Base-by-base conservation (phyloP, 1,284 basidiomycete species). In the Amylostereum areolatum region DNA sequence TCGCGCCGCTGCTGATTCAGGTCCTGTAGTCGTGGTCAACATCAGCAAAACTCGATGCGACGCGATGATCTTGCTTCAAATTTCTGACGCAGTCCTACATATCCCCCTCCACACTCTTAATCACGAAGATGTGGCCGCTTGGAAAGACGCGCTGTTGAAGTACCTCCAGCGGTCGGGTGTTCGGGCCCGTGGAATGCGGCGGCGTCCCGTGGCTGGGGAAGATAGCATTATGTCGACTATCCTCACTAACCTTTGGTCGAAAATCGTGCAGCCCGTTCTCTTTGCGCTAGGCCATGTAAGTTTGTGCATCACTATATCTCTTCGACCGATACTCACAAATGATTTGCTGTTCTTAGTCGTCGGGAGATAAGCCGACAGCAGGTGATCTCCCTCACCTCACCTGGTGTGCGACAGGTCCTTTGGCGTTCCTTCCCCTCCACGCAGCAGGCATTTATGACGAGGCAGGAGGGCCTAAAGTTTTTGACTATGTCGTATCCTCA, bases 51-150 rank as follows among this genome's bases (percentile, higher is more conserved):
- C 25, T 10, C 10, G 27, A 10, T 32, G 27, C 12, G 18, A n/a
- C 11, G 27, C 31, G n/a, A 45, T 29, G 8, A n/a, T 11, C 30
- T n/a, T 4, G 43, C 30, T 24, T 12, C 18, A 12, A 11, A 12
- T 27, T 28, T 34, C 28, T 11, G 10, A 24, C n/a, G 10, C 25
- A 6, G 31, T 36, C 8, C 9, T 41, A 12, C 10, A 29, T 11
- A 33, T 33, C 11, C 57, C 61, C 50, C n/a, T 61, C 62, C 60
- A 57, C 37, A 52, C 55, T 59, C 60, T 63, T 4, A 35, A 46
- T 25, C 34, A 55, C 5, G 60, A 34, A 4, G 60, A 59, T 1
- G 41, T n/a, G n/a, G n/a, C n/a, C n/a, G n/a, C n/a, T n/a, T n/a
- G n/a, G n/a, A n/a, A n/a, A n/a, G n/a, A n/a, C n/a, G n/a, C n/a